A percentile compares a stretch with the other conserved stretches of the same genome.
Evolutionary conservation across 345 rosid genomes (phyloP).

Genomic region (Trapa incisa): DNA sequence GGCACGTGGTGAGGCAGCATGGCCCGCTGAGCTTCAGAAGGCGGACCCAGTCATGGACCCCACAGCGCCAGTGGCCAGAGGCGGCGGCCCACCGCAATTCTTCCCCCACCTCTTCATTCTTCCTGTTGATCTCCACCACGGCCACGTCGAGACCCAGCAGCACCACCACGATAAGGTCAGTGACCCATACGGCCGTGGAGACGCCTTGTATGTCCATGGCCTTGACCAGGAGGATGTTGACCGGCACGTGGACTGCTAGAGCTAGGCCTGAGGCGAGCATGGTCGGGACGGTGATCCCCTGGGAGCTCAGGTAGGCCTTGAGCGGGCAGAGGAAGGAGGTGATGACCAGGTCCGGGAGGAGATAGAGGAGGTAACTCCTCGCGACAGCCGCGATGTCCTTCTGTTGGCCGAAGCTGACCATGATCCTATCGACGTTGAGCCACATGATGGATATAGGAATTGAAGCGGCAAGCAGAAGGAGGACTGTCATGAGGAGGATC

Average conservation of each 20-base stretch:
- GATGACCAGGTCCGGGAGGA: constrained; percentile 59
- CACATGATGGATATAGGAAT: constrained; percentile 59
- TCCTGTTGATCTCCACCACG: constrained; percentile 25
- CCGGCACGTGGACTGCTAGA: constrained; percentile 53
- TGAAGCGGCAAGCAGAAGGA: constrained; percentile 36
- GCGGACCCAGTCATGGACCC: constrained; percentile 44
- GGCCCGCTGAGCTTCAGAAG: constrained; percentile 66
- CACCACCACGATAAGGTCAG: constrained; percentile 41
- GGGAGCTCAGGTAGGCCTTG: constrained; percentile 70
- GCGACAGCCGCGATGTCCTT: constrained; percentile 52
- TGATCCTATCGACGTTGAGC: constrained; percentile 59
- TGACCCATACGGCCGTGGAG: constrained; percentile 74
- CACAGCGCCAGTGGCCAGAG: constrained; percentile 66
- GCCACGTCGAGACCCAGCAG: constrained; percentile 39
- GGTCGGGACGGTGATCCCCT: constrained; percentile 56
- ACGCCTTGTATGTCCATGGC: constrained; percentile 59
- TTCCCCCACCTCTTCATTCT: constrained; percentile 22
- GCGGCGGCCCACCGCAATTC: constrained; percentile 35
- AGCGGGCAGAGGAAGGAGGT: constrained; percentile 68
- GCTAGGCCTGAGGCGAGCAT: constrained; percentile 65
- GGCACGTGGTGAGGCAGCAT: constrained; percentile 86
- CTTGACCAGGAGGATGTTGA: constrained; percentile 49
- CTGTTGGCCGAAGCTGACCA: constrained; percentile 53
- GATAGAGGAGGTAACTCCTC: constrained; percentile 52
- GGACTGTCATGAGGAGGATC: constrained; percentile 59